Base-by-base conservation (phyloP, 495 filamentous ascomycete genomes). In the Aspergillus sparsus region DNA sequence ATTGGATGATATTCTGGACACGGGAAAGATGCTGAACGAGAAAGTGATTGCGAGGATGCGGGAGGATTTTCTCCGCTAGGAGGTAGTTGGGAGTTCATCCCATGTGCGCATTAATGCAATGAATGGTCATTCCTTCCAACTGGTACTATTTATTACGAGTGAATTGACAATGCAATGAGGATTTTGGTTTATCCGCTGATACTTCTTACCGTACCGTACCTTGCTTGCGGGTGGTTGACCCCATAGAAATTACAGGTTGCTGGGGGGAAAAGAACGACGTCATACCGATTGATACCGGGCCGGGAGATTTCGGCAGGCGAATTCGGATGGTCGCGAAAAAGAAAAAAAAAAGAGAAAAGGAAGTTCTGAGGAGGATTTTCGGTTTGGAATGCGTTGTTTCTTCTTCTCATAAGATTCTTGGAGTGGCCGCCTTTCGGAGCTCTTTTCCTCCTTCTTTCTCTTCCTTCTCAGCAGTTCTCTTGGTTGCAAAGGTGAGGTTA, bases 291-390 rank as follows among this genome's bases (percentile, higher is more conserved):
- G 49, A 68, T 72, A 75, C 74, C 74, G 74, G 68, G 41, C 68
- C 68, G 68, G 75, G 75, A 72, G 74, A 61, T 69, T 68, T 77
- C 75, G 75, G 75, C 74, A 68, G 65, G 55, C 63, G 62, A 41
- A 32, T 41, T 66, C 67, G 63, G 62, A 69, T 42, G 57, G 58
- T 49, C 47, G 58, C 50, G 18, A 49, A 34, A 27, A 41, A 44
- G 33, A 54, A 60, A 60, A 44, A 32, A 60, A 34, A 60, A 42
- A 15, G 57, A 21, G 7, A 53, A 37, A 46, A 36, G 16, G 21
- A 27, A 27, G 21, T 27, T 27, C 21, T 27, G 21, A 3, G 21
- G 21, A 27, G 21, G 21, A 27, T 27, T 27, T 27, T 27, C 21
- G 49, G 49, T 45, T 58, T 45, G 34, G 37, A 51, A 46, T 32